Conservation (phyloP, 2,329 filamentous ascomycete species). For the Fusarium gaditjirri region DNA sequence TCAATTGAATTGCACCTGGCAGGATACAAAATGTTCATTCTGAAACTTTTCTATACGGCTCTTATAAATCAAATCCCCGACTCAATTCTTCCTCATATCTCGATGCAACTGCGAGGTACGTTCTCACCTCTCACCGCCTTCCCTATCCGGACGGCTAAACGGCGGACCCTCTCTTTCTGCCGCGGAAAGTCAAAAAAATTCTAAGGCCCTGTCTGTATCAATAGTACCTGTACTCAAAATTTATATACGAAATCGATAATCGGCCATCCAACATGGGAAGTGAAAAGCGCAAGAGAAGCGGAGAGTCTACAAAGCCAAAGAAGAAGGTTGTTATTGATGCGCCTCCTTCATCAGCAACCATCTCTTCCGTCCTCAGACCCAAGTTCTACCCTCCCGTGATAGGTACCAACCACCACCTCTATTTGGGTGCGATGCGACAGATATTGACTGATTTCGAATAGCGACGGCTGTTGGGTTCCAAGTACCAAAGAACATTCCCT, state of each 20-base stretch:
- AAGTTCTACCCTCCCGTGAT: conserved; percentile 63
- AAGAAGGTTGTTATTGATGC: conserved; percentile 64
- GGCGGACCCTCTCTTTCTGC: conserved; percentile 41
- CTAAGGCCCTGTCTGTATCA: conserved; percentile 40
- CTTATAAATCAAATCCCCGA: background rate
- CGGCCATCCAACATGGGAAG: conserved; percentile 50
- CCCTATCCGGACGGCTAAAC: conserved; percentile 38
- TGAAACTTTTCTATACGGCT: background rate
- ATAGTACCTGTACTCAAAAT: background rate
- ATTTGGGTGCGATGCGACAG: conserved; percentile 3
- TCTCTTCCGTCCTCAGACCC: conserved; percentile 59
- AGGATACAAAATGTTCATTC: background rate
- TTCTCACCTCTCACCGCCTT: conserved; percentile 33
- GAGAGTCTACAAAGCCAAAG: conserved; percentile 56
- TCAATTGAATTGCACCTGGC: background rate
- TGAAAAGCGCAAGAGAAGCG: conserved; percentile 62
- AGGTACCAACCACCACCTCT: conserved; percentile 52
- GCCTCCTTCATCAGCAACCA: conserved; percentile 53
- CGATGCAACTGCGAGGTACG: background rate
- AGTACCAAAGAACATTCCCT: conserved; percentile 52
- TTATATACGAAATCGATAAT: conserved; percentile 10
- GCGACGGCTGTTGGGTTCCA: conserved; percentile 52
- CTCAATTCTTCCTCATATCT: background rate
- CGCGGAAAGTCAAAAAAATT: conserved; percentile 39
- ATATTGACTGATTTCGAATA: conserved; percentile 42